These are phyloP conservation scores for Volvariella surrecta DNA, from an alignment of 1,284 basidiomycete species.

Conservation along the genomic window DNA sequence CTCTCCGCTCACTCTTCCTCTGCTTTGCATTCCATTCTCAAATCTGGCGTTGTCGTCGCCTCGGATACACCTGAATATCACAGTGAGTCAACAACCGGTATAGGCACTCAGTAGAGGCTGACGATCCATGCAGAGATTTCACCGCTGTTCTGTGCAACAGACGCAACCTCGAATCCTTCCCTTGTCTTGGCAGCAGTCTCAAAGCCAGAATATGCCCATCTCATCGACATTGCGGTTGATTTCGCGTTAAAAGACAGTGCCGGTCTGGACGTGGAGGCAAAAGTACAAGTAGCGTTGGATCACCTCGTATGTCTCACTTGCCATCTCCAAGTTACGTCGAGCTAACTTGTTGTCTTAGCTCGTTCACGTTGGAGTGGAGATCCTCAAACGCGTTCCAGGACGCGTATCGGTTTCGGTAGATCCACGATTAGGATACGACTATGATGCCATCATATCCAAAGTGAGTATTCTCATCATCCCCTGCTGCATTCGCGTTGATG, in stretches of 20 bases:
- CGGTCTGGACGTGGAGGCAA: slow-evolving; percentile 11
- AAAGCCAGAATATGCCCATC: slow-evolving; percentile 21
- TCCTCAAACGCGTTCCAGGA: slow-evolving; percentile 22
- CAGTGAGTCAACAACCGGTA: slow-evolving; percentile 10
- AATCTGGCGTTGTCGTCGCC: slow-evolving; percentile 14
- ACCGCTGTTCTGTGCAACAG: slow-evolving; percentile 18
- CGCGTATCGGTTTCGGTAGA: slow-evolving; percentile 25
- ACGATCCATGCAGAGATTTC: slow-evolving; percentile 15
- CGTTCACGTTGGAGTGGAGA: slow-evolving; percentile 21
- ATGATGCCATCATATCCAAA: slow-evolving; percentile 18
- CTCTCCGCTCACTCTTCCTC: not conserved
- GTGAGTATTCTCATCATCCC: slow-evolving; percentile 8
- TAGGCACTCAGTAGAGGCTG: not conserved
- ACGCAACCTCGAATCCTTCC: slow-evolving; percentile 27
- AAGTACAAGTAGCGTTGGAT: slow-evolving; percentile 20
- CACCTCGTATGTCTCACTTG: slow-evolving; percentile 16
- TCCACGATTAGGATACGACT: slow-evolving; percentile 21
- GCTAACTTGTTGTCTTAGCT: slow-evolving; percentile 16
- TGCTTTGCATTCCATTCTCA: not conserved
- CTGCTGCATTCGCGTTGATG: not conserved
- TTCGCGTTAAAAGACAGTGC: slow-evolving; percentile 13
- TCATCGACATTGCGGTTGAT: slow-evolving; percentile 18
- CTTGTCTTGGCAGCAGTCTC: slow-evolving; percentile 21
- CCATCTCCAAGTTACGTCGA: not conserved
- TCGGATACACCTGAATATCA: slow-evolving; percentile 19